These are phyloP conservation scores for Xylaria arbuscula DNA, from an alignment of 2,329 filamentous ascomycete species.

Conservation along the genomic window DNA sequence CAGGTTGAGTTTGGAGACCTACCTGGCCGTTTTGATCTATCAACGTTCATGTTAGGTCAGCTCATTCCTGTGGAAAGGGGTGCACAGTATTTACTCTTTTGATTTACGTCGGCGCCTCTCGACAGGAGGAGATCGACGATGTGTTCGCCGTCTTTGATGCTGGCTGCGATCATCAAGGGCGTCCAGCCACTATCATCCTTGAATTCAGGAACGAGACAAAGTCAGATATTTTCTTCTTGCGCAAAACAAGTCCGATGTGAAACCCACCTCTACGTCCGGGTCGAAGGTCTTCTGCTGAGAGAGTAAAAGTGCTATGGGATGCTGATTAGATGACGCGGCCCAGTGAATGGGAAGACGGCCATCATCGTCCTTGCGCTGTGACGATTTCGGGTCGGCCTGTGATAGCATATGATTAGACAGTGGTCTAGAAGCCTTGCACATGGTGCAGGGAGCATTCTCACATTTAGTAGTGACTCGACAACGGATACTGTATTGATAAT, in stretches of 20 bases:
- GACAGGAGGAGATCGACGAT: conserved; percentile 74
- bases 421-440: neutral
- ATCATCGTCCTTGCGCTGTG: conserved; percentile 80
- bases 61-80: neutral
- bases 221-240: conserved; percentile 7
- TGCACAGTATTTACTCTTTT: conserved; percentile 65
- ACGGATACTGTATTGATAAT: conserved; percentile 64
- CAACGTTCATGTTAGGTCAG: conserved; percentile 25
- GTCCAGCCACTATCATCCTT: conserved; percentile 85
- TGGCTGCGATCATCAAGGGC: conserved; percentile 83
- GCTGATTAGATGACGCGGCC: conserved; percentile 86
- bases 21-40: conserved; percentile 74
- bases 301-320: conserved; percentile 78
- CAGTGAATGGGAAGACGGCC: conserved; percentile 93
- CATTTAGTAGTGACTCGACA: conserved; percentile 80
- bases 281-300: conserved; percentile 80
- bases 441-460: conserved; percentile 51
- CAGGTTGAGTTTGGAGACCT: conserved; percentile 21
- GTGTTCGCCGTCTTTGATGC: conserved; percentile 76
- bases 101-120: conserved; percentile 77
- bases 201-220: conserved; percentile 5
- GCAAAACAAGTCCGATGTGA: neutral
- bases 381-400: conserved; percentile 83
- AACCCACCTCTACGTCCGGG: conserved; percentile 77
- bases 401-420: conserved; percentile 24